Conservation (phyloP, 345 rosid species). For the Geranium brycei region DNA sequence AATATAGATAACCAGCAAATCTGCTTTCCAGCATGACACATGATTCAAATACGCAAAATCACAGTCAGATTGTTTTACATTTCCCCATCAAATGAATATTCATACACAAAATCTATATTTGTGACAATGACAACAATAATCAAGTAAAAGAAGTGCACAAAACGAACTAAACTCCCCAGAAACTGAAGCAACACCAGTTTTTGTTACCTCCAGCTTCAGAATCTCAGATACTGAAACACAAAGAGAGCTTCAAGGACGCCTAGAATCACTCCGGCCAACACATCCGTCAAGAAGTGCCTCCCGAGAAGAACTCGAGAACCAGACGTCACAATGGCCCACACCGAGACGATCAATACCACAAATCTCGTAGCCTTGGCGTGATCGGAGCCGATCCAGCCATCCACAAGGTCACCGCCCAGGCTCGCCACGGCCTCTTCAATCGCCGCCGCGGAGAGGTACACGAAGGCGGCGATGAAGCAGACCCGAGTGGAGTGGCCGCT, state of each 20-base stretch:
- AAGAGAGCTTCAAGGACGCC: conserved; percentile 56
- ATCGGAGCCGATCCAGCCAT: conserved; percentile 12
- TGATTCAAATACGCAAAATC: no score
- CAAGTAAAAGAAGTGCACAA: neutral
- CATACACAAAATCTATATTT: neutral
- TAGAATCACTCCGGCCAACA: conserved; percentile 51
- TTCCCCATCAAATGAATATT: neutral
- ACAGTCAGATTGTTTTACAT: neutral
- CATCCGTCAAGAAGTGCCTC: conserved; percentile 60
- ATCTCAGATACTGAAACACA: conserved; percentile 30
- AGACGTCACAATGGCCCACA: conserved; percentile 62
- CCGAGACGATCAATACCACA: conserved; percentile 26
- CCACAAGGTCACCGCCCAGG: conserved; percentile 6
- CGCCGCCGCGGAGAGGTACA: conserved; percentile 24
- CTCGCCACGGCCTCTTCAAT: conserved; percentile 11
- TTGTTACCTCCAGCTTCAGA: conserved; percentile 16
- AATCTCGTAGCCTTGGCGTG: conserved; percentile 8
- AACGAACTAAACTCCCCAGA: neutral
- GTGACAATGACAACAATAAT: neutral
- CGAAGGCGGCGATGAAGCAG: conserved; percentile 46
- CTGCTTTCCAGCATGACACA: no score
- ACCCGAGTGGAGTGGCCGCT: conserved; percentile 92
- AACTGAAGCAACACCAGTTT: neutral
- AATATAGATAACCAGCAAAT: no score
- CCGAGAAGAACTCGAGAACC: conserved; percentile 72